phyloP scores from a whole-genome alignment of 306 rosid species.

The Astragalus membranaceus region DNA sequence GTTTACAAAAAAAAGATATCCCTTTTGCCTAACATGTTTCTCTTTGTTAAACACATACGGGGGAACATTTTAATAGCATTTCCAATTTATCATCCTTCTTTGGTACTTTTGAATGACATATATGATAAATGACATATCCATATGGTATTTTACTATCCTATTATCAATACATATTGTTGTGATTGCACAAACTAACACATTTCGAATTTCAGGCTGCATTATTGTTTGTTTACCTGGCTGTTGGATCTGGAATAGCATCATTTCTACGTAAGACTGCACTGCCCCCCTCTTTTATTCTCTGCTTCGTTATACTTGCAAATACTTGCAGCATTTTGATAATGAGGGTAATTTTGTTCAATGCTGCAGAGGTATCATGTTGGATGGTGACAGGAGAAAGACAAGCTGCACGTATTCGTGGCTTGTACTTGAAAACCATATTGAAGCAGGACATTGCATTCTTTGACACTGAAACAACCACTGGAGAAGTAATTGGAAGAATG shows the following conservation, averaged over 20 bases:
- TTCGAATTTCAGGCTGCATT: conserved; percentile 42
- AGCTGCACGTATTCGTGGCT: conserved; percentile 57
- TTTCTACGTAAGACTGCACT: conserved; percentile 55
- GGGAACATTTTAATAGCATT: too few species aligned
- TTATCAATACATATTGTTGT: too few species aligned
- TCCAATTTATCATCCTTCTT: too few species aligned
- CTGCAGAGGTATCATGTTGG: conserved; percentile 81
- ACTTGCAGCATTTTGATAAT: neutral
- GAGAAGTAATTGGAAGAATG: conserved; percentile 85
- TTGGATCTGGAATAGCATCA: conserved; percentile 51
- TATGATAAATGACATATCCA: too few species aligned
- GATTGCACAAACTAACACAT: too few species aligned
- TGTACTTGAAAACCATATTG: conserved; percentile 67
- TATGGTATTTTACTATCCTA: too few species aligned
- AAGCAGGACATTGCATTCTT: conserved; percentile 79
- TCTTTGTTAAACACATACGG: too few species aligned
- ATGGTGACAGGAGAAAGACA: conserved; percentile 90
- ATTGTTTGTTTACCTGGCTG: conserved; percentile 53
- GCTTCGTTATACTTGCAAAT: neutral
- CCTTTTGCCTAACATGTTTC: too few species aligned
- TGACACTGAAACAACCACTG: conserved; percentile 72
- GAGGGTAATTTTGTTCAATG: neutral
- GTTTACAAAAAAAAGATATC: too few species aligned
- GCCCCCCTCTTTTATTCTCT: neutral
- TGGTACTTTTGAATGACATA: too few species aligned